Evolutionary conservation across 2,329 filamentous ascomycete genomes (phyloP).

Genomic region (Talaromyces albobiverticillius): DNA sequence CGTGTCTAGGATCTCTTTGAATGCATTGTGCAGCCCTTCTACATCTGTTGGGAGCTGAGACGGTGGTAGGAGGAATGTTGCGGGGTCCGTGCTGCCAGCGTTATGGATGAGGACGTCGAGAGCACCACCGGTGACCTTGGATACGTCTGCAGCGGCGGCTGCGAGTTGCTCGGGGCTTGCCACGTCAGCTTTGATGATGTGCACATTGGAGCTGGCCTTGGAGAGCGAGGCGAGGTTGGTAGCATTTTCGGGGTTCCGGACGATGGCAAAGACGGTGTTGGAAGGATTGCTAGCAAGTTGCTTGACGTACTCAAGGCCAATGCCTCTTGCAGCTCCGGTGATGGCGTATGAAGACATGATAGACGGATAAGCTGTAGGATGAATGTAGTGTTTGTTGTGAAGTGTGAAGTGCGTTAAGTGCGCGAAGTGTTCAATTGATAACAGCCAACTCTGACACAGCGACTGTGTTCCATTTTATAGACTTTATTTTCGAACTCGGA

Average conservation of each 20-base stretch:
- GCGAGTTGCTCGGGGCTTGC: slow-evolving; percentile 31
- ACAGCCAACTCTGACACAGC: too few species aligned
- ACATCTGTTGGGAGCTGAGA: slow-evolving; percentile 8
- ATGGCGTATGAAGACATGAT: slow-evolving; percentile 35
- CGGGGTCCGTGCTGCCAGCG: slow-evolving; percentile 30
- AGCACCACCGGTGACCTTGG: slow-evolving; percentile 33
- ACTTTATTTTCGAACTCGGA: too few species aligned
- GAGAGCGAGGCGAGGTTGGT: slow-evolving; percentile 23
- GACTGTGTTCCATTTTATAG: too few species aligned
- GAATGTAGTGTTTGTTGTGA: too few species aligned
- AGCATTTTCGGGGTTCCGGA: slow-evolving; percentile 31
- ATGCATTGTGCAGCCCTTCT: slow-evolving; percentile 16
- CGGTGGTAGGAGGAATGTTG: slow-evolving; percentile 18
- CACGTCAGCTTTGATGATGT: slow-evolving; percentile 32
- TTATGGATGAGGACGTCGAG: slow-evolving; percentile 46
- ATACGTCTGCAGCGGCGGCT: slow-evolving; percentile 30
- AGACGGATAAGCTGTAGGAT: too few species aligned
- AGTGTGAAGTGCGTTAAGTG: too few species aligned
- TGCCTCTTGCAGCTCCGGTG: slow-evolving; percentile 32
- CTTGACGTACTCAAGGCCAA: slow-evolving; percentile 30
- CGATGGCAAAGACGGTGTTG: slow-evolving; percentile 40
- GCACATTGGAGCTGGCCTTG: slow-evolving; percentile 29
- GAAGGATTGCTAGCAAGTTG: slow-evolving; percentile 28
- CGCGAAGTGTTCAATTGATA: too few species aligned
- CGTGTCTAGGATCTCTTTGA: slow-evolving; percentile 23